Base-by-base conservation (phyloP, 257 asterid genomes). In the Gynochthodes officinalis region DNA sequence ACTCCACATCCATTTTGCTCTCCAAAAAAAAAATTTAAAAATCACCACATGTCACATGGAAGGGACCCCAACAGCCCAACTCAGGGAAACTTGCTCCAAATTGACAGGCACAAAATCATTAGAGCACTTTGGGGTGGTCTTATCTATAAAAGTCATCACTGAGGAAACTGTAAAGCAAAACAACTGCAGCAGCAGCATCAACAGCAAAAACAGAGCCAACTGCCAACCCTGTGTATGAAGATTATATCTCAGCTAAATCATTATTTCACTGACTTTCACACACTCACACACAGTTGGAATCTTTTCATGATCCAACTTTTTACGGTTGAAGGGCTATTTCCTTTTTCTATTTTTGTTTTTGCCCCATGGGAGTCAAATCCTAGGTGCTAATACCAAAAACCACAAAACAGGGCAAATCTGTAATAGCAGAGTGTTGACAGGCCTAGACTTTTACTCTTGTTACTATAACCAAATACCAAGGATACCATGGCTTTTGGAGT, bases 341-440 rank as follows among this genome's bases (percentile, higher is more conserved):
- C 76, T 48, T 76, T 60, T 64, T 27, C 53, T 58, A 57, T 33
- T 39, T 27, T 77, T 72, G 16, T 19, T 69, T 65, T 44, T 7
- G 48, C 1, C 9, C 1, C 48, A 6, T 59, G 12, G 64, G 16
- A 15, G 64, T 59, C 82, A 79, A 73, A 77, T 75, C 77, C 70
- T 70, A 77, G 62, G n/a, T n/a, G n/a, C n/a, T n/a, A n/a, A n/a
- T n/a, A n/a, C n/a, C n/a, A n/a, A n/a, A n/a, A n/a, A n/a, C n/a
- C n/a, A n/a, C n/a, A n/a, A n/a, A n/a, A n/a, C n/a, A n/a, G n/a
- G n/a, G n/a, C n/a, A n/a, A n/a, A n/a, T n/a, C n/a, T n/a, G n/a
- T n/a, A n/a, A n/a, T n/a, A n/a, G n/a, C n/a, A n/a, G n/a, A n/a
- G n/a, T n/a, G n/a, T n/a, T n/a, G n/a, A n/a, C n/a, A n/a, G n/a